A percentile compares a stretch with the other conserved stretches of the same genome.
Conservation (phyloP, 1,139 yeast species). For the Taiozyma sp. region DNA sequence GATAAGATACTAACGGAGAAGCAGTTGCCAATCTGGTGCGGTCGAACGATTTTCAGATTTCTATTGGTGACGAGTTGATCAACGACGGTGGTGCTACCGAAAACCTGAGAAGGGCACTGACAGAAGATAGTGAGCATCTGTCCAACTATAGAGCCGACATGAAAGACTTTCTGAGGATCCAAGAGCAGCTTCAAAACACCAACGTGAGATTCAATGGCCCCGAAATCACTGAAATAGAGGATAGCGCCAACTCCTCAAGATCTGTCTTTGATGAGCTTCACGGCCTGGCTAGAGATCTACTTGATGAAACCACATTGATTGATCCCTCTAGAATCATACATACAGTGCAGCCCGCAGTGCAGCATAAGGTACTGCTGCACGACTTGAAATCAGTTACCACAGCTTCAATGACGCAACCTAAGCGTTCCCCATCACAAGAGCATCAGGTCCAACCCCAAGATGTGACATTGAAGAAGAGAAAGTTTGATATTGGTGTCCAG, state of each 20-base stretch:
- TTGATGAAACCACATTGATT: not conserved
- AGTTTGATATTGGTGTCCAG: constrained; percentile 13
- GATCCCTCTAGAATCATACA: not conserved
- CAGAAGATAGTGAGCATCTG: not conserved
- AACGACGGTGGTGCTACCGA: not conserved
- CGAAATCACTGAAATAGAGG: not conserved
- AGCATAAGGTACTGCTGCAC: not conserved
- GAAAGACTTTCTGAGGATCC: not conserved
- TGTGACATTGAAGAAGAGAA: constrained; percentile 14
- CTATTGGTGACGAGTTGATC: constrained; percentile 3
- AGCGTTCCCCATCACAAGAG: not conserved
- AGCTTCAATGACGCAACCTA: not conserved
- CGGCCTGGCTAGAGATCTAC: constrained; percentile 11
- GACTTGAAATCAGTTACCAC: not conserved
- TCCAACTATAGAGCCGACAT: not conserved
- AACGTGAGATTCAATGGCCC: not conserved
- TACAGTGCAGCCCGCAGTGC: not conserved
- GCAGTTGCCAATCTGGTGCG: not conserved
- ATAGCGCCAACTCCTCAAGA: not conserved
- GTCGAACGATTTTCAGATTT: not conserved
- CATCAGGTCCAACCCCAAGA: not conserved
- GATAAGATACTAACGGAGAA: not conserved
- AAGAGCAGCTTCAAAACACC: not conserved
- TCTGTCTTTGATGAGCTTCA: constrained; percentile 17
- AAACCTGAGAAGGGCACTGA: not conserved